phyloP scores from a whole-genome alignment of 2,329 filamentous ascomycete species.

The Exophiala mesophila region DNA sequence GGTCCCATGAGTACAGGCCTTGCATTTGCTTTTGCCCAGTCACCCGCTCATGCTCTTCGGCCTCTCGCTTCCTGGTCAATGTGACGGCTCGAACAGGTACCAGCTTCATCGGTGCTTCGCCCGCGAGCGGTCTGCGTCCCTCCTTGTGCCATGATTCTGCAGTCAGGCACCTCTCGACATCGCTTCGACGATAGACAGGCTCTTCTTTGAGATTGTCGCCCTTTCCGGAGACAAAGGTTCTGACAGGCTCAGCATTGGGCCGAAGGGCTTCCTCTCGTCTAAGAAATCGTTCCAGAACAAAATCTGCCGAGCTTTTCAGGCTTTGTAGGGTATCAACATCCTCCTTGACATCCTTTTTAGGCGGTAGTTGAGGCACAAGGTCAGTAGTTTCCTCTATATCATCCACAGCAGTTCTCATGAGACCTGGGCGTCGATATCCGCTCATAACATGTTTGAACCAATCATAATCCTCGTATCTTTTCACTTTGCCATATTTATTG shows the following conservation, averaged over 20 bases:
- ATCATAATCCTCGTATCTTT: constrained; percentile 71
- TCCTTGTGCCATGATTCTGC: constrained; percentile 98
- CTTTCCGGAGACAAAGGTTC: constrained; percentile 70
- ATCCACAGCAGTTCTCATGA: constrained; percentile 63
- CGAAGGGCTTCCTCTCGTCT: constrained; percentile 86
- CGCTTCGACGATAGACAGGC: constrained; percentile 71
- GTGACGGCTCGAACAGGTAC: constrained; percentile 92
- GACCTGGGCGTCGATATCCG: constrained; percentile 57
- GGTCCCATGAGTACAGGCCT: constrained; percentile 73
- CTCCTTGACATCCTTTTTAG: constrained; percentile 68
- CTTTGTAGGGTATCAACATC: constrained; percentile 79
- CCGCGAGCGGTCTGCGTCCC: constrained; percentile 68
- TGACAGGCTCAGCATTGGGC: constrained; percentile 63
- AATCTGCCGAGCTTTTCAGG: constrained; percentile 81
- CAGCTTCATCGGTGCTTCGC: constrained; percentile 71
- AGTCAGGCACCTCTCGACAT: constrained; percentile 81
- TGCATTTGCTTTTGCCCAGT: constrained; percentile 81
- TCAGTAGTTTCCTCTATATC: constrained; percentile 74
- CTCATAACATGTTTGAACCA: constrained; percentile 83
- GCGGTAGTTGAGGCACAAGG: constrained; percentile 65
- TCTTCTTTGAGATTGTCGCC: constrained; percentile 69
- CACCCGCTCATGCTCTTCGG: constrained; percentile 75
- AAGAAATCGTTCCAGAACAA: constrained; percentile 77
- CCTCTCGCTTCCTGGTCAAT: constrained; percentile 76
- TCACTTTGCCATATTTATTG: constrained; percentile 70